Evolutionary conservation across 106 monocot genomes (phyloP), one percentile per base, ranked within the genome.

Genomic region (Hemerocallis citrina): DNA sequence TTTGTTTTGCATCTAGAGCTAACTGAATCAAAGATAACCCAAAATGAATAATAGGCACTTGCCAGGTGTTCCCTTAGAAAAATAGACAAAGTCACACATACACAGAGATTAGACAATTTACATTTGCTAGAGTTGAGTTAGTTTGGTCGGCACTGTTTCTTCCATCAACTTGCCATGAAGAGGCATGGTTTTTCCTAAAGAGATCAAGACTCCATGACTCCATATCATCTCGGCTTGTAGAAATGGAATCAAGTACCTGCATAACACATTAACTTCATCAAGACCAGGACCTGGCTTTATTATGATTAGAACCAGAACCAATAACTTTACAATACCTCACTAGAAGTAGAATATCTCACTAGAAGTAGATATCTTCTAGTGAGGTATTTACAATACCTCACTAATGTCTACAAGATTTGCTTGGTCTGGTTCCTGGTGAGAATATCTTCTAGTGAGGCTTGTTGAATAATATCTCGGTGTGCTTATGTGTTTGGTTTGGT

Each of bases 161-260:
- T 46, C 84, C 96, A 62, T 98, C 84, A 74, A 82, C 67, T 77
- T 76, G 69, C 96, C 96, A 98, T 37, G 96, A 98, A 44, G 96
- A 81, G 7, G 68, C 71, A 66, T 63, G 59, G 43, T 77, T 81
- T 62, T 30, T 85, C 65, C 96, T 76, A 48, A 88, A 65, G 67
- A 65, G 64, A 74, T 98, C 91, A 71, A 98, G 84, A 81, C 87
- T 98, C 96, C 91, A 91, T 14, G 91, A 77, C 39, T 75, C 84
- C 62, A 86, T 49, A 20, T 98, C 87, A 74, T 81, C 70, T 62
- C 66, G 80, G 62, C 66, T 74, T 55, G 55, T 64, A 70, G 68
- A 67, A 55, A 98, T 66, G 20, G 84, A 76, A 67, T 88, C 96
- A 72, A 98, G 72, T 16, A 98, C 63, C 95, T 96, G 44, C n/a